Conservation (phyloP, 2,329 filamentous ascomycete genomes). For the Calonectria honghensis region DNA sequence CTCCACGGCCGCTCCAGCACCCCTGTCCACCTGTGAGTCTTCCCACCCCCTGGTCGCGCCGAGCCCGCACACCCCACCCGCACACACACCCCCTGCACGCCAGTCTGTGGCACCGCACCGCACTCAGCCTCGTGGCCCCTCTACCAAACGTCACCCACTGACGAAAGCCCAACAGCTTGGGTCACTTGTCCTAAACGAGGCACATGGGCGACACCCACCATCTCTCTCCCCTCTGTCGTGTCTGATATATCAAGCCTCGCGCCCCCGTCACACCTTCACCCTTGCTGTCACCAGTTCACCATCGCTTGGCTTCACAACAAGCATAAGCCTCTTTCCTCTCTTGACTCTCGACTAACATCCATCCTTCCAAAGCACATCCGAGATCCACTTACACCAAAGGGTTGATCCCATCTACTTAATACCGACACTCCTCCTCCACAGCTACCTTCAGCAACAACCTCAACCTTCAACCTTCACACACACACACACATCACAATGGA, state of each 20-base stretch:
- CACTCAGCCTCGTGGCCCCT: slow-evolving; percentile 65
- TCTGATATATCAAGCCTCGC: slow-evolving; percentile 56
- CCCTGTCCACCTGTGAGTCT: slow-evolving; percentile 41
- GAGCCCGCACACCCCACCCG: slow-evolving; percentile 22
- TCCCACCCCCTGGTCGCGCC: slow-evolving; percentile 19
- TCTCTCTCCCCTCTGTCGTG: slow-evolving; percentile 46
- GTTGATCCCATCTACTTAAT: slow-evolving; percentile 39
- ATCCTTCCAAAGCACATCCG: slow-evolving; percentile 27
- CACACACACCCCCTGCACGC: slow-evolving; percentile 38
- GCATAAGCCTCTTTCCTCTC: slow-evolving; percentile 40
- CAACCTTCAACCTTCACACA: slow-evolving; percentile 38
- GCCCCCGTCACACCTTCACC: slow-evolving; percentile 49
- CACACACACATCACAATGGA: slow-evolving; percentile 51
- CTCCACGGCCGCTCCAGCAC: slow-evolving; percentile 48
- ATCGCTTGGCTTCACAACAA: slow-evolving; percentile 41
- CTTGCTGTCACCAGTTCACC: slow-evolving; percentile 47
- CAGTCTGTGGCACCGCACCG: slow-evolving; percentile 48
- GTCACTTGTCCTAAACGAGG: slow-evolving; percentile 56
- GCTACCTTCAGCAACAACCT: slow-evolving; percentile 36
- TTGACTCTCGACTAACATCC: slow-evolving; percentile 39
- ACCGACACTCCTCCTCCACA: slow-evolving; percentile 40
- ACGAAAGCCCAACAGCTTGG: slow-evolving; percentile 59
- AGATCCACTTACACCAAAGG: slow-evolving; percentile 37
- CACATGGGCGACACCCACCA: slow-evolving; percentile 55
- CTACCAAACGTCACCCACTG: slow-evolving; percentile 64